Evolutionary conservation across 164 flowering plant species (phyloP).

Genomic region (Hamamelis virginiana): DNA sequence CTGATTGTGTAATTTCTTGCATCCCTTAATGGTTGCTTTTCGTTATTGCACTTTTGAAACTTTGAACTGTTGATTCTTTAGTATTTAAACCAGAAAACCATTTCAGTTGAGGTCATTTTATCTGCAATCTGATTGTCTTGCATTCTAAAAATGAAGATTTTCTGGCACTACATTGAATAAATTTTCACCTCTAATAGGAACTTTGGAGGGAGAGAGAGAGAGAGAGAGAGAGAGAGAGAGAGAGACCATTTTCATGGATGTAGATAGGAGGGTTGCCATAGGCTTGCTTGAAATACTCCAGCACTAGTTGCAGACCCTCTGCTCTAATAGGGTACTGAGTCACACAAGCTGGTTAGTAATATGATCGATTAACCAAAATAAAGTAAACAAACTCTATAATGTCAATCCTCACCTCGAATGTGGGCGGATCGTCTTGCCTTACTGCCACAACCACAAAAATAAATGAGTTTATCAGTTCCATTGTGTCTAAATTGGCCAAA

Average conservation of each 20-base stretch:
- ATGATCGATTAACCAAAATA: background rate
- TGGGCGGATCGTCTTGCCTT: conserved; percentile 4
- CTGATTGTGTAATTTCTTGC: too few relatives aligned
- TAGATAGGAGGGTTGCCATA: conserved; percentile 63
- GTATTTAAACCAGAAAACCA: too few relatives aligned
- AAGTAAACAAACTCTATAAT: background rate
- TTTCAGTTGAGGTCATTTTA: too few relatives aligned
- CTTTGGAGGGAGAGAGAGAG: conserved; percentile 16
- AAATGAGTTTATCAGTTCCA: background rate
- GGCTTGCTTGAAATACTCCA: conserved; percentile 52
- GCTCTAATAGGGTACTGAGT: conserved; percentile 33
- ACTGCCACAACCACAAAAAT: background rate
- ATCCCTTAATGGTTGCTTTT: too few relatives aligned
- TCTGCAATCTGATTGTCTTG: too few relatives aligned
- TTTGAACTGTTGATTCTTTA: too few relatives aligned
- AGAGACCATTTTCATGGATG: conserved; percentile 49
- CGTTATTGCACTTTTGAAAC: too few relatives aligned
- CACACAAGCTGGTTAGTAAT: conserved; percentile 4
- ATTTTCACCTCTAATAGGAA: background rate
- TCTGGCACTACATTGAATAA: too few relatives aligned
- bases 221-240: conserved; percentile 18
- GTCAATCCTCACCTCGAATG: conserved; percentile 24
- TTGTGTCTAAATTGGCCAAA: background rate
- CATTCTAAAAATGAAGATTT: too few relatives aligned
- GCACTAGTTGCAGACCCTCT: conserved; percentile 31